Conservation (phyloP, 2,329 filamentous ascomycete species). For the Hypoxylon sp. region DNA sequence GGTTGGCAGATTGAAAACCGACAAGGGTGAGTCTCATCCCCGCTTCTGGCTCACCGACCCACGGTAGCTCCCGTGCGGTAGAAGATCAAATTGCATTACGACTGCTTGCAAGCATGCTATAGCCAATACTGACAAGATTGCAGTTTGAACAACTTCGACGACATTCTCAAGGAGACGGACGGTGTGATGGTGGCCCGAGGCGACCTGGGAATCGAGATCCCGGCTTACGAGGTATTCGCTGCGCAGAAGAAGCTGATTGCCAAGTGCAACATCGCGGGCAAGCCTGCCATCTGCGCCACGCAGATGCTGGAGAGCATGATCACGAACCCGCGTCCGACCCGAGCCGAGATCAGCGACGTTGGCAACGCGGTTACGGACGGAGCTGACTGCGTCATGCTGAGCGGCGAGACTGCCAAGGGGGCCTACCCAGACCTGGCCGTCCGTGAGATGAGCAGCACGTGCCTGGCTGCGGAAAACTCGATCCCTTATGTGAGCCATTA, state of each 20-base stretch:
- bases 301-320: conserved; percentile 99
- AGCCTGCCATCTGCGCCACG: conserved; percentile 98
- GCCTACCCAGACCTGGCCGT: conserved; percentile 92
- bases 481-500: conserved; percentile 97
- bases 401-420: conserved; percentile 98
- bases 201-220: conserved; percentile 98
- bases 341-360: conserved; percentile 97
- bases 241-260: conserved; percentile 99
- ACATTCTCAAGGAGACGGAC: conserved; percentile 95
- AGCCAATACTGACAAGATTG: conserved; percentile 7
- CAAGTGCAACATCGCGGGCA: conserved; percentile 99
- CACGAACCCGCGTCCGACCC: conserved; percentile 97
- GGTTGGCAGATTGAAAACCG: conserved; percentile 85
- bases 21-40: conserved; percentile 66
- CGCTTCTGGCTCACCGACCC: not conserved
- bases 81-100: not conserved
- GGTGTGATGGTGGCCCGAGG: conserved; percentile 99
- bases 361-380: conserved; percentile 98
- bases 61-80: not conserved
- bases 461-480: conserved; percentile 93
- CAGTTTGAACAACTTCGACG: conserved; percentile 94
- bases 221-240: conserved; percentile 96
- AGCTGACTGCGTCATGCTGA: conserved; percentile 99
- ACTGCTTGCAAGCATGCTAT: not conserved
- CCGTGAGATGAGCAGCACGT: conserved; percentile 97